Evolutionary conservation across 2,329 filamentous ascomycete species (phyloP).

Genomic region (Fusarium domesticum): DNA sequence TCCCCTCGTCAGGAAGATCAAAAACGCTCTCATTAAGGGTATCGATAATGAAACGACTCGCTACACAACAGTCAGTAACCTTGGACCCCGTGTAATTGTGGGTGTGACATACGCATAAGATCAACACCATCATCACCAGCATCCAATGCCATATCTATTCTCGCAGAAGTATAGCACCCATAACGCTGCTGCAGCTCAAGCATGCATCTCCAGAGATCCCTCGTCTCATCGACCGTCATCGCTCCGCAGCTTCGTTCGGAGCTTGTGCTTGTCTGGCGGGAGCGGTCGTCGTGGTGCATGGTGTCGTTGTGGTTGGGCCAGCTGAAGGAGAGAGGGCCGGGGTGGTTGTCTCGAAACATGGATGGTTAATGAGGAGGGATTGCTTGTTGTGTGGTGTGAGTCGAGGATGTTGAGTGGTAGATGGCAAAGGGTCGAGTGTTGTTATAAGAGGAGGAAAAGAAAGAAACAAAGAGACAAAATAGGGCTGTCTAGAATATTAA

Average conservation of each 20-base stretch:
- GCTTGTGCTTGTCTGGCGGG: conserved; percentile 28
- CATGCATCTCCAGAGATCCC: conserved; percentile 48
- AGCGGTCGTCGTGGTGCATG: conserved; percentile 10
- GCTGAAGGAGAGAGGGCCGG: conserved; percentile 20
- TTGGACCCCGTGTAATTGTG: no score
- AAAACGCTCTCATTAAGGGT: conserved; percentile 39
- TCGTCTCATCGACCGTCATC: conserved; percentile 39
- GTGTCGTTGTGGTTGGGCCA: conserved; percentile 14
- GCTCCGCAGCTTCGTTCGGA: conserved; percentile 32
- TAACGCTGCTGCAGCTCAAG: conserved; percentile 46
- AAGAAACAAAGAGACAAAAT: neutral
- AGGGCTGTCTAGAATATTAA: conserved; percentile 8
- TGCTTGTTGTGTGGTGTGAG: neutral
- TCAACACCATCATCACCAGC: conserved; percentile 39
- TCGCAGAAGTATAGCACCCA: conserved; percentile 48
- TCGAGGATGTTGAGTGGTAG: neutral
- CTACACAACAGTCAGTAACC: no score
- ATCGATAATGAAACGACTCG: conserved; percentile 41
- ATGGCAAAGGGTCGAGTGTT: neutral
- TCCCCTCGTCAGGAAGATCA: conserved; percentile 37
- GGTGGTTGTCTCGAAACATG: conserved; percentile 26
- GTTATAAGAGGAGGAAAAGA: neutral
- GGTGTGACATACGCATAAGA: conserved; percentile 43
- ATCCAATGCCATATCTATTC: conserved; percentile 46
- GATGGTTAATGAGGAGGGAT: conserved; percentile 5